Evolutionary conservation across 805 yeast genomes (phyloP), one percentile per base, ranked within the genome.

Genomic region (Candida methanosorbosa): DNA sequence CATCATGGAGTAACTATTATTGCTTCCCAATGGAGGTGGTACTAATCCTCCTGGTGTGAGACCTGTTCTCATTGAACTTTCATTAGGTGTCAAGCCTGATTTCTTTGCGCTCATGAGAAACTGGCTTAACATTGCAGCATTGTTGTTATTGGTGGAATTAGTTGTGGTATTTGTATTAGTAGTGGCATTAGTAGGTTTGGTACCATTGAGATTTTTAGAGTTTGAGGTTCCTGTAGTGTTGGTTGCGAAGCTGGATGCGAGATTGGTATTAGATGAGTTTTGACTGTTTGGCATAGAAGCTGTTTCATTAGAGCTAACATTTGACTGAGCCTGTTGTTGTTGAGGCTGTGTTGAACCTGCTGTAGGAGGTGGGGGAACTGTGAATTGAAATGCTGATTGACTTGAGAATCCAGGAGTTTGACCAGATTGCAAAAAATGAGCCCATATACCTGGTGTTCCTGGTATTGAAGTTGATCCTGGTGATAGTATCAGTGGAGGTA

Each of bases 31-130:
- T 12, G 46, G 37, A n/a, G 47, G 43, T 8, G 34, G 66, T 52
- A 24, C 66, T 11, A 59, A 56, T n/a, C 63, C 68, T 2, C 78
- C 83, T 0, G 88, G 88, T 0, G 88, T 78, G 19, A 80, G 52
- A 0, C 92, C 90, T 0, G 83, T 65, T 43, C 94, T 66, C 33
- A 84, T 44, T 33, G 76, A 70, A 5, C 85, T 72, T 50, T 83
- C 94, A 53, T 78, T 81, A 3, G 92, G 92, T 0, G 87, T 79
- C 30, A 84, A 61, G 0, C 86, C 90, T 0, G 83, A 54, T 40
- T 73, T 63, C 25, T 61, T 50, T 16, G 56, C 47, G 41, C 48
- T 53, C 36, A 43, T 38, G 12, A 54, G 42, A 41, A 45, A 37
- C 28, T 20, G 29, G 25, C 21, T 36, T 26, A 15, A 27, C 5